Base-by-base conservation (phyloP, 148 eudicot species). In the Rhododendron henanense region DNA sequence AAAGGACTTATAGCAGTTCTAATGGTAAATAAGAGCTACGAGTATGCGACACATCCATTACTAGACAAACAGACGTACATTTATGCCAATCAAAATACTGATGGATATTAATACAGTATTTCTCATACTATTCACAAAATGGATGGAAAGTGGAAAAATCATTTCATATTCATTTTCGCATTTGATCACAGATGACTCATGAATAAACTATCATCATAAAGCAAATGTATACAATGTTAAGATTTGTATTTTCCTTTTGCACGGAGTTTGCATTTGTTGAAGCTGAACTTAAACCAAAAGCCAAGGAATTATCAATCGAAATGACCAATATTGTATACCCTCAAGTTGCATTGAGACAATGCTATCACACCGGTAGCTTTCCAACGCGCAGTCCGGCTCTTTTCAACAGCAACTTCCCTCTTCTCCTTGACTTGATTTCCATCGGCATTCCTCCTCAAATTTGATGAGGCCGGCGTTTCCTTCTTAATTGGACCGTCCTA, bases 401-500 rank as follows among this genome's bases (percentile, higher is more conserved):
- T 93, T 3, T 50, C 88, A 83, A 90, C 88, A 31, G 91, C 33
- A 14, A 83, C 61, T 10, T 77, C 63, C 83, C 84, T 88, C 55
- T 59, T 84, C 39, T 78, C 84, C 57, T 87, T 90, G 31, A 48
- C 88, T 75, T 10, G 87, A 25, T 75, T 81, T 3, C 75, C 15
- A 78, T 86, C 88, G 6, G 87, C 37, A 48, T 88, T 81, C 51
- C 89, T 90, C 59, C 86, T 87, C 23, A 87, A 88, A 86, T 86
- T 89, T 0, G 93, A 53, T 79, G 89, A 45, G 7, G 83, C 91
- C 0, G 91, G 90, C 2, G 89, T 84, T 87, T 93, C 93, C 82
- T 95, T 95, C 47, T 86, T 85, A 82, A 89, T 92, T 0, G 98
- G 98, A 75, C 95, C 99, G 78, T 92, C 95, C 99, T 95, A 79